Conservation (phyloP, 352 stramenopile genomes). For the Pythium grandisporangium region DNA sequence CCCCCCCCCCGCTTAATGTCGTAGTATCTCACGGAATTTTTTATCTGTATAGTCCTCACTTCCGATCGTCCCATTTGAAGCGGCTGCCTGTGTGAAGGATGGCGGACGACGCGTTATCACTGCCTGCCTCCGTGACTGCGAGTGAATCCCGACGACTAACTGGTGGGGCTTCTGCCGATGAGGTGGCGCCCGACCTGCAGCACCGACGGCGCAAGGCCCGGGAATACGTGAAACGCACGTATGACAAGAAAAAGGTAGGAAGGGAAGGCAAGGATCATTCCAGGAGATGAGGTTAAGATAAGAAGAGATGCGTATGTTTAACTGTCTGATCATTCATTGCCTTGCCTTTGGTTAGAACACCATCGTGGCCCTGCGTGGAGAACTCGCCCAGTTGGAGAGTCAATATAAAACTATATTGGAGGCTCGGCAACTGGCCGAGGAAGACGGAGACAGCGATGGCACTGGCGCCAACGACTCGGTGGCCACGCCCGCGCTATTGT, state of each 20-base stretch:
- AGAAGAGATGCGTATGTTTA: background rate
- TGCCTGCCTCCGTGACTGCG: too few relatives aligned
- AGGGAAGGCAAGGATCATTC: background rate
- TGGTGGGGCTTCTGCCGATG: too few relatives aligned
- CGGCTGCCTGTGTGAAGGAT: too few relatives aligned
- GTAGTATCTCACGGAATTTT: too few relatives aligned
- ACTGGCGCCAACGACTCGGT: background rate
- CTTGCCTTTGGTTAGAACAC: too few relatives aligned
- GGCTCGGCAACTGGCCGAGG: background rate
- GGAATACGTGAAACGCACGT: conserved; percentile 1
- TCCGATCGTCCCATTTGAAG: too few relatives aligned
- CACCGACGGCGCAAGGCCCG: background rate
- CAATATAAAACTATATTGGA: conserved; percentile 3
- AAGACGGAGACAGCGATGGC: background rate
- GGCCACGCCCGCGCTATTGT: background rate
- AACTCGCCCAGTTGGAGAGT: background rate
- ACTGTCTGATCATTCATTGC: background rate
- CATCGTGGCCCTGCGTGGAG: conserved; percentile 2
- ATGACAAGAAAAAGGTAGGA: conserved; percentile 5
- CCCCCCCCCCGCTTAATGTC: too few relatives aligned
- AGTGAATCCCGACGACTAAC: too few relatives aligned
- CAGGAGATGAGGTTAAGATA: too few relatives aligned
- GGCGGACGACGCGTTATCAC: too few relatives aligned
- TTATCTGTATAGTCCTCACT: too few relatives aligned
- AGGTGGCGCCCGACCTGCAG: background rate